A percentile compares a stretch with the other conserved stretches of the same genome.
phyloP scores from a whole-genome alignment of 495 filamentous ascomycete species.

The Lasiosphaeris hirsuta region DNA sequence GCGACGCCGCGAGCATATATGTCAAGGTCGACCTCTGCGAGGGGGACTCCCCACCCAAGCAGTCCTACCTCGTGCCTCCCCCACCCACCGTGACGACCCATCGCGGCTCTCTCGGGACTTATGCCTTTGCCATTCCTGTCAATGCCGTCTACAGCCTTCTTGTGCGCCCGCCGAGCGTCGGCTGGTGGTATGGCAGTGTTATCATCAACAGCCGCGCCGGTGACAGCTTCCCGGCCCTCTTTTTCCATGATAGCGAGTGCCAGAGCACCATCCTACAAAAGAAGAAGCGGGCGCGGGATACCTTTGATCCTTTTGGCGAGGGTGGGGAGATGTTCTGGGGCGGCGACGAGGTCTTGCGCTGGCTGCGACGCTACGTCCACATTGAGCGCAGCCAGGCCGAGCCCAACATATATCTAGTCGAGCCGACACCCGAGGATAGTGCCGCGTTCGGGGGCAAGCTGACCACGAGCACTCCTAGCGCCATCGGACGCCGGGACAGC shows the following conservation, averaged over 20 bases:
- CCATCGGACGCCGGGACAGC: slow-evolving; percentile 40
- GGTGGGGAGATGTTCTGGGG: slow-evolving; percentile 91
- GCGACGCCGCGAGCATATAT: slow-evolving; percentile 81
- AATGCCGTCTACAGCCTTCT: slow-evolving; percentile 86
- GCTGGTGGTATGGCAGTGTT: slow-evolving; percentile 97
- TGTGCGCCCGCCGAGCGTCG: slow-evolving; percentile 85
- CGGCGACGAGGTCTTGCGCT: slow-evolving; percentile 90
- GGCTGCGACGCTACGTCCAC: slow-evolving; percentile 78
- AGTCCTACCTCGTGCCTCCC: slow-evolving; percentile 86
- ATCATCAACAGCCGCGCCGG: slow-evolving; percentile 88
- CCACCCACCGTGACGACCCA: slow-evolving; percentile 80
- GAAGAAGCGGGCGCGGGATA: slow-evolving; percentile 75
- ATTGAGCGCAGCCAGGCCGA: slow-evolving; percentile 82
- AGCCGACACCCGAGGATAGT: slow-evolving; percentile 80
- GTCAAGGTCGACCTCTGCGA: slow-evolving; percentile 92
- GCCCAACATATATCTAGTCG: slow-evolving; percentile 83
- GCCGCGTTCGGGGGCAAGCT: slow-evolving; percentile 69
- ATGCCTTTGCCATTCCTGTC: slow-evolving; percentile 89
- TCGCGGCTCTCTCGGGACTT: slow-evolving; percentile 68
- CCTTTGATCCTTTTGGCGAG: slow-evolving; percentile 86
- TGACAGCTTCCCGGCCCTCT: slow-evolving; percentile 89
- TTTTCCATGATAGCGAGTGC: slow-evolving; percentile 97
- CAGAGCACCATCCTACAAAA: slow-evolving; percentile 92
- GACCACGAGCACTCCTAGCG: slow-evolving; percentile 37
- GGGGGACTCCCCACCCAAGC: slow-evolving; percentile 71